phyloP scores from a whole-genome alignment of 2,329 filamentous ascomycete genomes.

The Verticillium dahliae region DNA sequence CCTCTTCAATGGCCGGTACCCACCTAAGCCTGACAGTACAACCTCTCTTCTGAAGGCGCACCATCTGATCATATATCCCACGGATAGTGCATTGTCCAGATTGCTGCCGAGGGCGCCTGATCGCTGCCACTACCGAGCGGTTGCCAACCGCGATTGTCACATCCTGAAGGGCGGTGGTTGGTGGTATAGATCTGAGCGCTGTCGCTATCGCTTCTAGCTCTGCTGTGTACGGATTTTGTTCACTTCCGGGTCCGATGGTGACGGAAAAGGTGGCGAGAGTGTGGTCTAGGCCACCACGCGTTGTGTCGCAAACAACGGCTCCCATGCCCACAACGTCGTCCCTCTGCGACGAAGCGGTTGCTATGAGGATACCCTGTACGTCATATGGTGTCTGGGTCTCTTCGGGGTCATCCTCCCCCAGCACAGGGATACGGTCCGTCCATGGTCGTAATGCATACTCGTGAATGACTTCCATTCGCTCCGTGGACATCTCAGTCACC shows the following conservation, averaged over 20 bases:
- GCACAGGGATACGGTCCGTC: slow-evolving; percentile 3
- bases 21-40: background rate
- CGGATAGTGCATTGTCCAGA: slow-evolving; percentile 12
- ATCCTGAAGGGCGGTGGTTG: slow-evolving; percentile 2
- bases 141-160: slow-evolving; percentile 9
- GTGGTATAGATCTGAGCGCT: slow-evolving; percentile 6
- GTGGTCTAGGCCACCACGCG: background rate
- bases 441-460: slow-evolving; percentile 6
- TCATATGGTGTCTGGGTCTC: background rate
- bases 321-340: slow-evolving; percentile 6
- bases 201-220: slow-evolving; percentile 11
- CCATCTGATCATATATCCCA: slow-evolving; percentile 11
- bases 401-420: slow-evolving; percentile 1
- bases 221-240: slow-evolving; percentile 12
- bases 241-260: slow-evolving; percentile 8
- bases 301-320: slow-evolving; percentile 4
- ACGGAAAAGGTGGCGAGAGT: slow-evolving; percentile 10
- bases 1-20: background rate
- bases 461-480: slow-evolving; percentile 6
- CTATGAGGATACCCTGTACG: background rate
- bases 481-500: background rate
- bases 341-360: slow-evolving; percentile 12
- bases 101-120: slow-evolving; percentile 10
- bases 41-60: background rate
- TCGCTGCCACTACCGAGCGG: slow-evolving; percentile 7